A percentile compares a stretch with the other conserved stretches of the same genome.
Conservation (phyloP, 2,329 filamentous ascomycete genomes). For the Chrysosphaeria jannelii region DNA sequence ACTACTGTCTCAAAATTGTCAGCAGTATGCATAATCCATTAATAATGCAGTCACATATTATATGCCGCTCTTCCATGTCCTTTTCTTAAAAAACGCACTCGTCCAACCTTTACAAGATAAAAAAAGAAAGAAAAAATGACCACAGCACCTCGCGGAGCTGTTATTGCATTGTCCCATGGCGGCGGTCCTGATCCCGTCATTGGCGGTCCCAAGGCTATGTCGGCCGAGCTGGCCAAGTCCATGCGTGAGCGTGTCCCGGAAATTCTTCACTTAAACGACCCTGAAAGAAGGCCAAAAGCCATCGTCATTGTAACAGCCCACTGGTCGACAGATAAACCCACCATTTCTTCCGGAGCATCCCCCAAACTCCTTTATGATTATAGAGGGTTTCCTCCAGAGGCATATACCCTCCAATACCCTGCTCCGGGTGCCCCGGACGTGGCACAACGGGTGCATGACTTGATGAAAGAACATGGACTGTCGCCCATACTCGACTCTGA, state of each 20-base stretch:
- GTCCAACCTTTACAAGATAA: background rate
- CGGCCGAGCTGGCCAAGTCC: constrained; percentile 18
- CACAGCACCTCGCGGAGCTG: constrained; percentile 13
- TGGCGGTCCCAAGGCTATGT: constrained; percentile 17
- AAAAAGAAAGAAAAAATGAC: no score
- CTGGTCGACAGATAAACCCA: constrained; percentile 19
- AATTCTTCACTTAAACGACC: constrained; percentile 21
- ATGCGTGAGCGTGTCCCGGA: constrained; percentile 21
- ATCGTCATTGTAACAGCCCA: constrained; percentile 28
- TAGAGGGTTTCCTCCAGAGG: constrained; percentile 23
- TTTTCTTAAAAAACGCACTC: no score
- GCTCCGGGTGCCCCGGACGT: constrained; percentile 23
- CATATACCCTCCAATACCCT: constrained; percentile 23
- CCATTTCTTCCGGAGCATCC: constrained; percentile 17
- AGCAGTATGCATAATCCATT: no score
- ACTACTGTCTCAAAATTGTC: no score
- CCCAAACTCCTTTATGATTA: constrained; percentile 25
- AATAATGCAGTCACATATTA: no score
- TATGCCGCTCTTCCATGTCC: no score
- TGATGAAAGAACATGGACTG: constrained; percentile 15
- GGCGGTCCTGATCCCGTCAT: constrained; percentile 27
- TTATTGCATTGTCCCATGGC: constrained; percentile 19
- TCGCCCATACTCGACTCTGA: constrained; percentile 10
- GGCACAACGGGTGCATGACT: constrained; percentile 16
- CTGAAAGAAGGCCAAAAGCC: constrained; percentile 12